phyloP scores from a whole-genome alignment of 73 alveolate species.

The Tetrahymena thermophila region DNA sequence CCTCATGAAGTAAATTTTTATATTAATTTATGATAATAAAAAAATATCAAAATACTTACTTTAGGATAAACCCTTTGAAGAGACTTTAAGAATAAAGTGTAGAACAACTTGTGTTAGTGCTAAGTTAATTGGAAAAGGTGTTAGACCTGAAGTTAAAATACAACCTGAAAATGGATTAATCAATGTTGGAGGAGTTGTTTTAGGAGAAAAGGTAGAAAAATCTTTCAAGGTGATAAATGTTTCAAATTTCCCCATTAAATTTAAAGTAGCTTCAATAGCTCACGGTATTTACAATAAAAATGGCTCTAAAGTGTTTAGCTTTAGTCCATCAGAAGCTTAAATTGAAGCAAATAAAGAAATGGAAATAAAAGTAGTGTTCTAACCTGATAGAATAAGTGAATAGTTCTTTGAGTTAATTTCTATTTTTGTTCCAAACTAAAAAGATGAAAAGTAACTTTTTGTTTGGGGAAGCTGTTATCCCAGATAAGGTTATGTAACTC shows the following conservation, averaged over 20 bases:
- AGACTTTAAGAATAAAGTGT: conserved; percentile 71
- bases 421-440: conserved; percentile 90
- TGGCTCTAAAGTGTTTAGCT: conserved; percentile 74
- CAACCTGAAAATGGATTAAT: conserved; percentile 81
- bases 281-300: conserved; percentile 77
- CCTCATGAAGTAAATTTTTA: conserved; percentile 53
- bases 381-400: conserved; percentile 86
- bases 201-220: conserved; percentile 80
- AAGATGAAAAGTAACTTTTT: conserved; percentile 74
- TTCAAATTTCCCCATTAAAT: conserved; percentile 80
- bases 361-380: conserved; percentile 68
- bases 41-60: background rate
- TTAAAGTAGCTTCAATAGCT: conserved; percentile 57
- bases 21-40: background rate
- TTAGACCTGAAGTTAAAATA: conserved; percentile 89
- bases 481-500: conserved; percentile 80
- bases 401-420: conserved; percentile 76
- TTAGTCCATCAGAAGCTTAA: conserved; percentile 85
- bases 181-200: conserved; percentile 75
- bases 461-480: conserved; percentile 87
- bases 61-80: conserved; percentile 80
- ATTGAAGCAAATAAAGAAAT: conserved; percentile 72
- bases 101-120: conserved; percentile 80
- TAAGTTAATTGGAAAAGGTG: conserved; percentile 88
- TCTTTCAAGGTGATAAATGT: conserved; percentile 73